phyloP scores from a whole-genome alignment of 768 basidiomycete species.

The Phylloporus sp. region DNA sequence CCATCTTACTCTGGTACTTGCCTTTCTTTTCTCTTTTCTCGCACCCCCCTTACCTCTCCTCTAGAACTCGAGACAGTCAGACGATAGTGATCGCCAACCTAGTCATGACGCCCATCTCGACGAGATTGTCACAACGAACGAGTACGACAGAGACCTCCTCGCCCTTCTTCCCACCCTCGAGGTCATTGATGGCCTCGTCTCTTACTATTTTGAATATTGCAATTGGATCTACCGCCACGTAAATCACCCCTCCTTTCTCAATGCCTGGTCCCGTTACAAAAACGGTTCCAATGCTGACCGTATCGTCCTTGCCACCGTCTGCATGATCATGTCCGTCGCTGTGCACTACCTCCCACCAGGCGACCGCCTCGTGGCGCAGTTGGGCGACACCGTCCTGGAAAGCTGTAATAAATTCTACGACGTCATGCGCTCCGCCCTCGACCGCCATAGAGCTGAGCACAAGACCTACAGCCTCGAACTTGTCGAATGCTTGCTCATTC shows the following conservation, averaged over 20 bases:
- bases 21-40: constrained; percentile 9
- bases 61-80: constrained; percentile 46
- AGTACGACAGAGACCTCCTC: constrained; percentile 73
- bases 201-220: constrained; percentile 81
- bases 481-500: constrained; percentile 67
- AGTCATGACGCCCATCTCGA: constrained; percentile 44
- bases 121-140: constrained; percentile 42
- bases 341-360: constrained; percentile 66
- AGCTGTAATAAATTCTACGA: constrained; percentile 65
- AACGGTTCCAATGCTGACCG: constrained; percentile 62
- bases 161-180: constrained; percentile 60
- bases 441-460: constrained; percentile 57
- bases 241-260: constrained; percentile 56
- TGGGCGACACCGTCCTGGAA: constrained; percentile 53
- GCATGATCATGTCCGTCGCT: constrained; percentile 70
- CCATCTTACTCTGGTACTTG: constrained; percentile 57
- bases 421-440: constrained; percentile 60
- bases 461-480: constrained; percentile 66
- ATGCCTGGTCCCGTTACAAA: constrained; percentile 74
- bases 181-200: constrained; percentile 68
- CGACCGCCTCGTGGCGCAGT: constrained; percentile 56
- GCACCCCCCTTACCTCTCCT: constrained; percentile 14
- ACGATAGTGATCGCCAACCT: constrained; percentile 49
- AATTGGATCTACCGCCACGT: constrained; percentile 86
- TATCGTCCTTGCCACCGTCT: constrained; percentile 65